Conservation (phyloP, 2,329 filamentous ascomycete species). For the Pseudocercospora fuligena region DNA sequence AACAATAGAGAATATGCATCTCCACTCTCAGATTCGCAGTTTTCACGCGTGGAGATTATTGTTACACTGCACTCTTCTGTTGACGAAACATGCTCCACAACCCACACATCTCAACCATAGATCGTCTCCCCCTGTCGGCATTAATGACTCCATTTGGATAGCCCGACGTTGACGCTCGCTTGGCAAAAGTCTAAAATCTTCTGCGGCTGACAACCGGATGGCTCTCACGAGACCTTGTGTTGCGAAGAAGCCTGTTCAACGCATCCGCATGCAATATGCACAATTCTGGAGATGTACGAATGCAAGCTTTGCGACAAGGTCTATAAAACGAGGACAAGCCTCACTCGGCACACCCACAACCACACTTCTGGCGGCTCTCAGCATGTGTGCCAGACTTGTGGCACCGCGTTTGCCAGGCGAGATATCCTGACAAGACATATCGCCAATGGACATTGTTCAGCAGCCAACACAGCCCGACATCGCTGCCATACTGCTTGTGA, state of each 20-base stretch:
- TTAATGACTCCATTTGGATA: too few species aligned
- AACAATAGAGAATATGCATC: not conserved
- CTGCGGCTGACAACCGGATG: not conserved
- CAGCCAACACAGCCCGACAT: slow-evolving; percentile 11
- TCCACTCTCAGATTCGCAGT: not conserved
- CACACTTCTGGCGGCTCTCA: slow-evolving; percentile 19
- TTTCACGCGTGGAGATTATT: not conserved
- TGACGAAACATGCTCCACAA: too few species aligned
- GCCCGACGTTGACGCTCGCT: too few species aligned
- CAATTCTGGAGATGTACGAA: slow-evolving; percentile 17
- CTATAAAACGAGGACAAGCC: slow-evolving; percentile 26
- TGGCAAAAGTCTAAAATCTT: too few species aligned
- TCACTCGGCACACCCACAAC: slow-evolving; percentile 28
- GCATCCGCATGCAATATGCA: not conserved
- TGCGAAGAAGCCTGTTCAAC: not conserved
- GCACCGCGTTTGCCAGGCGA: slow-evolving; percentile 23
- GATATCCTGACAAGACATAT: slow-evolving; percentile 27
- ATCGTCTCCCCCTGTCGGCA: too few species aligned
- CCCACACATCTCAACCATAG: too few species aligned
- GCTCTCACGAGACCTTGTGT: slow-evolving; percentile 3
- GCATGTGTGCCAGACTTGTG: slow-evolving; percentile 24
- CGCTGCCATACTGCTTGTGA: slow-evolving; percentile 28
- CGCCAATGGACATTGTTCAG: slow-evolving; percentile 21
- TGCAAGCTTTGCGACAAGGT: slow-evolving; percentile 26
- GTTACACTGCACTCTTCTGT: too few species aligned